Evolutionary conservation across 1,139 yeast species (phyloP), one percentile per base, ranked within the genome.

Genomic region (Yarrowia galli): DNA sequence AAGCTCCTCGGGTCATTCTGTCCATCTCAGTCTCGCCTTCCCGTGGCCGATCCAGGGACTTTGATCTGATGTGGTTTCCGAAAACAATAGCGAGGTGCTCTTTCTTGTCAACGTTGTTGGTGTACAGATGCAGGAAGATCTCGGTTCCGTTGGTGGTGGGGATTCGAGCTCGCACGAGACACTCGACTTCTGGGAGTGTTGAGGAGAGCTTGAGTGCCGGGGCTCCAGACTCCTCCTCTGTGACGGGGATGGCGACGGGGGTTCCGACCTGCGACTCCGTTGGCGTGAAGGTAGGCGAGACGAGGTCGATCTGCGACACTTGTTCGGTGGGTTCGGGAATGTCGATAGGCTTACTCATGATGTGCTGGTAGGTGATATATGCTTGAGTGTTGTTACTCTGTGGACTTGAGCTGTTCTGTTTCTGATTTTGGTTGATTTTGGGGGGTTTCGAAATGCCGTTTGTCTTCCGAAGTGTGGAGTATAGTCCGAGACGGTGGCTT

Each of bases 81-180:
- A 95, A 95, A 3, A 95, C 99, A 70, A 96, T 95, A 12, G 99
- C 99, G 74, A 96, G 81, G 79, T 96, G 99, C 78, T 96, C 99
- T 78, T 96, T 96, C 69, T 86, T 83, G 79, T 96, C 99, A 69
- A 89, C 80, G 75, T 92, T 87, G 76, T 95, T 95, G 68, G 89
- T 85, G 79, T 95, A 96, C 66, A 96, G 79, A 79, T 96, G 99
- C 69, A 96, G 81, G 73, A 92, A 96, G 67, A 93, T 92, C 75
- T 96, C 99, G 1, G 96, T 93, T 6, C 97, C 97, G 68, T 87
- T 87, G 1, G 96, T 91, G n/a, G 97, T 92, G 58, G 97, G 97
- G 70, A 92, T 92, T 70, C 97, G 81, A 15, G 98, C 99, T 69
- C 98, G 82, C 25, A 65, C 68, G 3, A 65, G 65, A 56, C 68